These are phyloP conservation scores for Blechomonas ayalai DNA, from an alignment of 208 protist genomes.

Conservation along the genomic window DNA sequence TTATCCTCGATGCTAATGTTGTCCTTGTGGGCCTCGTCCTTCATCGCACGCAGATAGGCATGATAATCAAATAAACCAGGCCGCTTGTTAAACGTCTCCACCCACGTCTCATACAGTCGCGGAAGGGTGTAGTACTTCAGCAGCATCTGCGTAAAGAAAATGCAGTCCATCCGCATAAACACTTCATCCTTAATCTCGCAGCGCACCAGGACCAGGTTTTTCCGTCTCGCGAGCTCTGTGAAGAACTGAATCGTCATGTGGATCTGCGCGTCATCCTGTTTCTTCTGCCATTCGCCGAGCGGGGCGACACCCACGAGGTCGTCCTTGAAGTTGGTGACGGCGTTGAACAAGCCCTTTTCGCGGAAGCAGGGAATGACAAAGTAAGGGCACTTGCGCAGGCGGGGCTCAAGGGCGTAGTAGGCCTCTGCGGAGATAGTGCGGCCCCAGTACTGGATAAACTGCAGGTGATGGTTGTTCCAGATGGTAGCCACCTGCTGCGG, in stretches of 20 bases:
- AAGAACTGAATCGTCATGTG: slow-evolving; percentile 94
- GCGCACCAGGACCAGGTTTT: slow-evolving; percentile 82
- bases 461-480: slow-evolving; percentile 83
- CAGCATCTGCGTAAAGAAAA: slow-evolving; percentile 87
- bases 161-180: slow-evolving; percentile 81
- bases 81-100: slow-evolving; percentile 88
- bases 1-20: slow-evolving; percentile 86
- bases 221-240: slow-evolving; percentile 78
- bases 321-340: slow-evolving; percentile 86
- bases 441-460: slow-evolving; percentile 90
- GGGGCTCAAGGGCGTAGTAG: slow-evolving; percentile 78
- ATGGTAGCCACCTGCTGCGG: slow-evolving; percentile 71
- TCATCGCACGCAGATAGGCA: slow-evolving; percentile 82
- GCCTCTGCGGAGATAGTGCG: slow-evolving; percentile 67
- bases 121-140: slow-evolving; percentile 90
- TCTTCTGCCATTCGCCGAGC: slow-evolving; percentile 84
- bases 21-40: slow-evolving; percentile 82
- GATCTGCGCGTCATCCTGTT: slow-evolving; percentile 74
- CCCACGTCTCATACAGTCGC: slow-evolving; percentile 72
- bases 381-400: slow-evolving; percentile 75
- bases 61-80: slow-evolving; percentile 86
- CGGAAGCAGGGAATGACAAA: slow-evolving; percentile 90
- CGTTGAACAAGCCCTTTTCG: slow-evolving; percentile 89
- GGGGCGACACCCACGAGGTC: slow-evolving; percentile 83
- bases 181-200: slow-evolving; percentile 90